Evolutionary conservation across 192 early-diverging fungal genomes (phyloP), one percentile per base, ranked within the genome.

Genomic region (Chytriomyces hyalinus): DNA sequence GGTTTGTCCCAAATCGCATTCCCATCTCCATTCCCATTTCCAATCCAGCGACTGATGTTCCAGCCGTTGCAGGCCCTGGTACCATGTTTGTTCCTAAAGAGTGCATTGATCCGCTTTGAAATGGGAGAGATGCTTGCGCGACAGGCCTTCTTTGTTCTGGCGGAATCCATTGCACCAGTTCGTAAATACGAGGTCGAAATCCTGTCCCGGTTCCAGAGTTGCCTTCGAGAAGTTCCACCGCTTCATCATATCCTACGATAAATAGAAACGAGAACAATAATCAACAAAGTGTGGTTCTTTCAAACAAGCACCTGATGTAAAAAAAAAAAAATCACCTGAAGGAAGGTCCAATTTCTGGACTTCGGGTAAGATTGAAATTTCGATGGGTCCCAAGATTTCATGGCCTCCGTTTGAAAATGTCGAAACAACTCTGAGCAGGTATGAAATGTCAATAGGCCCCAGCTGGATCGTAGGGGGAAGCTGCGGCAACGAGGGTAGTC

Each of bases 211-310:
- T 13, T 15, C 17, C 64, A 50, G 26, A 8, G 13, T 17, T 51
- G 9, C 61, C 73, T 65, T 75, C 73, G 15, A 75, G 47, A 20
- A 75, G 6, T 50, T 75, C 73, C 6, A 75, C 73, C 6, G 73
- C 61, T 43, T 75, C 73, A 22, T 75, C 73, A 20, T 17, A 68
- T 17, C 67, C 48, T n/a, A 4, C 26, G 3, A 47, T n/a, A 47
- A 47, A 22, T 3, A 24, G 17, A 65, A 65, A 15, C 15, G 4
- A 17, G 1, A 5, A 60, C 15, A 60, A 60, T 60, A 60, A 3
- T n/a, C 57, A n/a, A n/a, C 57, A 60, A 60, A 60, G 22, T 22
- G 22, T 2, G 44, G 5, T 46, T 44, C 53, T 57, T 57, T 57
- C 20, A 57, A 13, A 20, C 53, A 57, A 13, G 53, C 2, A 3